phyloP scores from a whole-genome alignment of 1,284 basidiomycete species.

The Trichosporon sp. region DNA sequence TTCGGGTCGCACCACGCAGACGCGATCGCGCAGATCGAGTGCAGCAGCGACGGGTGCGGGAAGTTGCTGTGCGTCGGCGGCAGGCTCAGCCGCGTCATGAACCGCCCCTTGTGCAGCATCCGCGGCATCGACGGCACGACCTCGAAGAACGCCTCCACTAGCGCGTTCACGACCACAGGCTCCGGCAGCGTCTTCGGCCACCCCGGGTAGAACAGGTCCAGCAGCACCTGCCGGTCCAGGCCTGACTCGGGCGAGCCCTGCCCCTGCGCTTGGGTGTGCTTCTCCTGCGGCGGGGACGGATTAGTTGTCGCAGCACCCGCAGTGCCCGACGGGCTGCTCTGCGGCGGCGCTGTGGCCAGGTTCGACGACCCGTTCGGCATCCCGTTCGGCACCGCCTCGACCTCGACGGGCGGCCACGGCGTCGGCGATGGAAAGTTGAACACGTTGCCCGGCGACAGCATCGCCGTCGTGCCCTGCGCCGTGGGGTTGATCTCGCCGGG shows the following conservation, averaged over 20 bases:
- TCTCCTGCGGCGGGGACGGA: neutral
- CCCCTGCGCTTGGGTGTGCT: neutral
- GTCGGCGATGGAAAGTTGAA: conserved; percentile 40
- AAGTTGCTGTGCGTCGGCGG: conserved; percentile 51
- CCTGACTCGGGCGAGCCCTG: conserved; percentile 22
- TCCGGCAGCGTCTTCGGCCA: conserved; percentile 48
- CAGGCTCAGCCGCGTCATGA: conserved; percentile 49
- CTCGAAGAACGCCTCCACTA: conserved; percentile 48
- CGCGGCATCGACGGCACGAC: conserved; percentile 42
- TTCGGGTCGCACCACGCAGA: conserved; percentile 30
- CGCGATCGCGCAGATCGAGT: conserved; percentile 50
- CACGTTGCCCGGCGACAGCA: conserved; percentile 36
- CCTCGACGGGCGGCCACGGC: conserved; percentile 10
- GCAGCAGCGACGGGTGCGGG: conserved; percentile 51
- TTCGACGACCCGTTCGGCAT: neutral
- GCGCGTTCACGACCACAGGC: conserved; percentile 45
- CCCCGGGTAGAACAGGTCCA: conserved; percentile 49
- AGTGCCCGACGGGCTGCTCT: neutral
- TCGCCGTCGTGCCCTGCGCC: conserved; percentile 6
- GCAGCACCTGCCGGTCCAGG: conserved; percentile 34
- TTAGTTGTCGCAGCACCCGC: neutral
- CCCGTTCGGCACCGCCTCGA: neutral
- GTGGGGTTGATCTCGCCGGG: neutral
- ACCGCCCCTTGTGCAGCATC: conserved; percentile 45
- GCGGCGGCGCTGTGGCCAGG: neutral